phyloP scores from a whole-genome alignment of 768 basidiomycete species.

The Calocybe indica region DNA sequence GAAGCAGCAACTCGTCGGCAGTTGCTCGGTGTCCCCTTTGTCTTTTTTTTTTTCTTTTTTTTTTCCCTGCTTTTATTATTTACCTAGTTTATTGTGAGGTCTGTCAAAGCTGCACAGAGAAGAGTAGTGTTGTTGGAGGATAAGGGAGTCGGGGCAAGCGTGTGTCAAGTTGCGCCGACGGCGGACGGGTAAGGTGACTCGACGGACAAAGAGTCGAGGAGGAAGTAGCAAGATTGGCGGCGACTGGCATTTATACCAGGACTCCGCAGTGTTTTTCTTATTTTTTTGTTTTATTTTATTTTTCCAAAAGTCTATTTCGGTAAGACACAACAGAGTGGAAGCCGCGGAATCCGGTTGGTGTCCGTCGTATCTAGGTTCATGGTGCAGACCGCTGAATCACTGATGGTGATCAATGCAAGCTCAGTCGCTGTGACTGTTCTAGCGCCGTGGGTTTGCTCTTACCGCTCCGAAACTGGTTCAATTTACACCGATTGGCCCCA shows the following conservation, averaged over 20 bases:
- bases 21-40: neutral
- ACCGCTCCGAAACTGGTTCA: conserved; percentile 40
- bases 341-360: conserved; percentile 13
- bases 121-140: too few species aligned
- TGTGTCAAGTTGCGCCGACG: too few species aligned
- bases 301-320: conserved; percentile 9
- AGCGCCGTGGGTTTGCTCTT: conserved; percentile 11
- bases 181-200: too few species aligned
- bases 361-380: conserved; percentile 14
- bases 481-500: conserved; percentile 42
- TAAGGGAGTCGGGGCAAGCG: too few species aligned
- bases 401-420: conserved; percentile 9
- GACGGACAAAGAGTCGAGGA: too few species aligned
- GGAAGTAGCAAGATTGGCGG: too few species aligned
- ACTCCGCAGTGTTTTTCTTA: neutral
- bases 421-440: too few species aligned
- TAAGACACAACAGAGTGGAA: conserved; percentile 5
- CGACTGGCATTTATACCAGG: neutral
- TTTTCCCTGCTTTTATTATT: neutral
- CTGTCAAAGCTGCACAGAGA: too few species aligned
- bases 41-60: conserved; percentile 7
- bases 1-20: conserved; percentile 29
- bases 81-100: too few species aligned
- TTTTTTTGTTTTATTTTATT: conserved; percentile 6
- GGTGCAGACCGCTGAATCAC: conserved; percentile 7